A percentile compares a stretch with the other conserved stretches of the same genome.
These are phyloP conservation scores for Coprinellus micaceus DNA, from an alignment of 768 basidiomycete genomes.

Conservation along the genomic window DNA sequence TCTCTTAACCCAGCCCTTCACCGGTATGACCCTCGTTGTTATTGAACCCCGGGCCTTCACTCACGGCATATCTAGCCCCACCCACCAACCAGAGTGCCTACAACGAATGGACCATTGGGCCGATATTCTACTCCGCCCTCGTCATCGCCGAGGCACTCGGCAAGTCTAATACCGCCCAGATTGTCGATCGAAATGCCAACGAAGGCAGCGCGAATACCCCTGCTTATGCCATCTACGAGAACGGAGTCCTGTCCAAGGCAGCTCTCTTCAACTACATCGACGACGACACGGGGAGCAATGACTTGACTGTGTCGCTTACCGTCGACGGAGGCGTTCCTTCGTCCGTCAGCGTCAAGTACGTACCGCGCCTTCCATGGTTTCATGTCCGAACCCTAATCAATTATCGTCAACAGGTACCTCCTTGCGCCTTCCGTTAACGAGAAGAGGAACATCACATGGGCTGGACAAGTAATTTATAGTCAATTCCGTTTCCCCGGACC, in stretches of 20 bases:
- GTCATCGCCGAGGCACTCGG: slow-evolving; percentile 69
- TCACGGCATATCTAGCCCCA: slow-evolving; percentile 32
- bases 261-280: slow-evolving; percentile 71
- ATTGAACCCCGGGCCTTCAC: not conserved
- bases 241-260: slow-evolving; percentile 55
- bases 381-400: slow-evolving; percentile 44
- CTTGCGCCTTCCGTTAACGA: slow-evolving; percentile 52
- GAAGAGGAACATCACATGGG: slow-evolving; percentile 72
- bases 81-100: slow-evolving; percentile 55
- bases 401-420: slow-evolving; percentile 42
- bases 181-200: slow-evolving; percentile 61
- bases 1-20: slow-evolving; percentile 38
- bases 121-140: slow-evolving; percentile 72
- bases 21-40: slow-evolving; percentile 6
- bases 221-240: slow-evolving; percentile 73
- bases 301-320: slow-evolving; percentile 47
- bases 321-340: slow-evolving; percentile 46
- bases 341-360: slow-evolving; percentile 51
- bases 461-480: slow-evolving; percentile 43
- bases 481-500: not conserved
- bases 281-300: slow-evolving; percentile 55
- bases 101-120: slow-evolving; percentile 73
- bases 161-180: slow-evolving; percentile 55
- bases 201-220: slow-evolving; percentile 45
- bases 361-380: slow-evolving; percentile 33